phyloP scores from a whole-genome alignment of 192 early-diverging fungal species.

The Podila minutissima region DNA sequence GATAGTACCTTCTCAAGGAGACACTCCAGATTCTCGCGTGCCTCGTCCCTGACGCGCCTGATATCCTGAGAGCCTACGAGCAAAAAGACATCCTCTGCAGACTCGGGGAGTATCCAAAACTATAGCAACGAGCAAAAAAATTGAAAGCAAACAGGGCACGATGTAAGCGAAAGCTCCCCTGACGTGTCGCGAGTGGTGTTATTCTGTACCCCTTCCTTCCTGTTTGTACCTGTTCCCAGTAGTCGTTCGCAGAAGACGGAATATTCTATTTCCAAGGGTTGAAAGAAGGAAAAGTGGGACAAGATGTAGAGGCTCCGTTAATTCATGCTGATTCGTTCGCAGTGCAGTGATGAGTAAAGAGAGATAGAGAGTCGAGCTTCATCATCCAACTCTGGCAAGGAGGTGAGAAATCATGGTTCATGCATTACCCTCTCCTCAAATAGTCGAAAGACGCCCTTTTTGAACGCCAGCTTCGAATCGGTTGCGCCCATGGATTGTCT shows the following conservation, averaged over 20 bases:
- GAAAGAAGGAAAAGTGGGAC: neutral
- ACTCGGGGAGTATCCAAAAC: constrained; percentile 82
- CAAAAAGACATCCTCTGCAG: constrained; percentile 86
- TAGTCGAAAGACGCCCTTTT: constrained; percentile 87
- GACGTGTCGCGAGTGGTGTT: too few relatives aligned
- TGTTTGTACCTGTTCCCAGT: constrained; percentile 57
- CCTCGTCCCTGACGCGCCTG: constrained; percentile 76
- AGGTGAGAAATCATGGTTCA: too few relatives aligned
- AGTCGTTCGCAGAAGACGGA: constrained; percentile 42
- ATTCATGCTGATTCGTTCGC: too few relatives aligned
- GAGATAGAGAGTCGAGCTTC: too few relatives aligned
- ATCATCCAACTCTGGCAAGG: too few relatives aligned
- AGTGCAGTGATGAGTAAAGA: too few relatives aligned
- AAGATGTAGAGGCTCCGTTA: too few relatives aligned
- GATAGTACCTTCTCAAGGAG: constrained; percentile 74
- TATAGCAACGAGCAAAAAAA: constrained; percentile 14
- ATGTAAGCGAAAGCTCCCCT: constrained; percentile 24
- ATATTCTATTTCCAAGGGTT: constrained; percentile 43
- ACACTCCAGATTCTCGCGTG: constrained; percentile 81
- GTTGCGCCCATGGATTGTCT: constrained; percentile 78
- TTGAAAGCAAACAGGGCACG: neutral
- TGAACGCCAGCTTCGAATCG: constrained; percentile 89
- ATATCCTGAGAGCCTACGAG: constrained; percentile 88
- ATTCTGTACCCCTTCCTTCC: too few relatives aligned
- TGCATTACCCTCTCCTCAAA: constrained; percentile 79